phyloP scores from a whole-genome alignment of 208 protist genomes.

The Trypanosoma congolense region DNA sequence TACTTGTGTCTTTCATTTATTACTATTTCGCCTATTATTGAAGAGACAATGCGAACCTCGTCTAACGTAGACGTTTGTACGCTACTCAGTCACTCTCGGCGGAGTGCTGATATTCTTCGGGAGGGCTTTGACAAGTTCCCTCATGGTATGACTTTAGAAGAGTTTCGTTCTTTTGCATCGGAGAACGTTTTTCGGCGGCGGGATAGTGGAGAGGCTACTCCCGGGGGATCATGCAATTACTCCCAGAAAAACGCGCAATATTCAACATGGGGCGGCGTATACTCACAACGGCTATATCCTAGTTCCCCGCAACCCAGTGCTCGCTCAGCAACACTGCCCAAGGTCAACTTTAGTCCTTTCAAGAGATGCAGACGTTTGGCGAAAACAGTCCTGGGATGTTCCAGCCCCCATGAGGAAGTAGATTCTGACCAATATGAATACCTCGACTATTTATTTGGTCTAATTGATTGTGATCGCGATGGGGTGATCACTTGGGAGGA shows the following conservation, averaged over 20 bases:
- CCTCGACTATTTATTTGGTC: constrained; percentile 45
- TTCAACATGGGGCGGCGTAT: too few relatives aligned
- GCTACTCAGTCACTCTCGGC: constrained; percentile 1
- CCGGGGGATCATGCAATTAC: too few relatives aligned
- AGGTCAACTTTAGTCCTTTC: too few relatives aligned
- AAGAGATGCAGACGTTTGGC: too few relatives aligned
- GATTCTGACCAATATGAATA: background rate
- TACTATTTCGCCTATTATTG: constrained; percentile 12
- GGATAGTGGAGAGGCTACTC: background rate
- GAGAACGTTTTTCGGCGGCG: background rate
- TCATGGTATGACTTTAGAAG: constrained; percentile 20
- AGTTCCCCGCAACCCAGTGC: too few relatives aligned
- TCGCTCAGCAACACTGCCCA: too few relatives aligned
- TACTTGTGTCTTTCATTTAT: background rate
- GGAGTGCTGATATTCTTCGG: constrained; percentile 3
- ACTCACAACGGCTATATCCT: too few relatives aligned
- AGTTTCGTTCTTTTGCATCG: constrained; percentile 5
- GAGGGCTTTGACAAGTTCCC: constrained; percentile 15
- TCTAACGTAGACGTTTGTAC: constrained; percentile 9
- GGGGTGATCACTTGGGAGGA: constrained; percentile 59
- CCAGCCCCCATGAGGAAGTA: background rate
- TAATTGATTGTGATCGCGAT: constrained; percentile 38
- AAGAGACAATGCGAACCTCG: background rate
- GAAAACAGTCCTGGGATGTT: background rate
- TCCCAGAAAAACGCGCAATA: too few relatives aligned